Conservation (phyloP, 2,329 filamentous ascomycete genomes). For the Fusarium nanum region DNA sequence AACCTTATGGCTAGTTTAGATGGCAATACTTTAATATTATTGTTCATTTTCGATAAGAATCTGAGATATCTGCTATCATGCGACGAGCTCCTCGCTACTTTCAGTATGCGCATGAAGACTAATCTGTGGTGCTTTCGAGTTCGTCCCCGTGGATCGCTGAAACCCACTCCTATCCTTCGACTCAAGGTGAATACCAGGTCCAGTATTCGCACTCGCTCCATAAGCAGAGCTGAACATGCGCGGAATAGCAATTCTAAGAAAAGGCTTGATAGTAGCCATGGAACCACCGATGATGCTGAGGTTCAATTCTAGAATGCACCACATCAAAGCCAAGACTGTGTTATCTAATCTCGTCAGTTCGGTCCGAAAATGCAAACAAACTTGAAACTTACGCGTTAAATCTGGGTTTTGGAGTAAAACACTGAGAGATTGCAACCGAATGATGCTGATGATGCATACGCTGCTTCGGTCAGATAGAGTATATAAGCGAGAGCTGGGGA, state of each 20-base stretch:
- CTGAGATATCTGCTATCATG: background rate
- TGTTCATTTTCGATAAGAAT: background rate
- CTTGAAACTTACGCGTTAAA: constrained; percentile 7
- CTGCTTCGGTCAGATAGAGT: constrained; percentile 1
- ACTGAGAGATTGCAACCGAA: constrained; percentile 16
- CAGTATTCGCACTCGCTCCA: background rate
- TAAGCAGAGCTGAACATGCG: constrained; percentile 4
- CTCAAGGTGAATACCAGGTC: background rate
- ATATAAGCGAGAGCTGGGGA: background rate
- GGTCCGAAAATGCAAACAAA: background rate
- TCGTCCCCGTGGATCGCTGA: background rate
- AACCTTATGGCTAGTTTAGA: background rate
- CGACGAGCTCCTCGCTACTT: background rate
- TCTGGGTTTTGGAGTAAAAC: constrained; percentile 14
- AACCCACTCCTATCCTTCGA: background rate
- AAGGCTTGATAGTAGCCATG: constrained; percentile 21
- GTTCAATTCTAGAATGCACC: constrained; percentile 30
- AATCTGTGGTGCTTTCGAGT: background rate
- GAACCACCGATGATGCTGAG: constrained; percentile 27
- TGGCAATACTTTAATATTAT: background rate
- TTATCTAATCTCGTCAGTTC: constrained; percentile 18
- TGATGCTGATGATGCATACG: constrained; percentile 17
- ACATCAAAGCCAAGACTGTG: constrained; percentile 23
- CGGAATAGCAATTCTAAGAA: constrained; percentile 14
- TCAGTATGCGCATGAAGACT: background rate